A percentile compares a stretch with the other conserved stretches of the same genome.
These are phyloP conservation scores for Pythium grandisporangium DNA, from an alignment of 352 stramenopile genomes.

Conservation along the genomic window DNA sequence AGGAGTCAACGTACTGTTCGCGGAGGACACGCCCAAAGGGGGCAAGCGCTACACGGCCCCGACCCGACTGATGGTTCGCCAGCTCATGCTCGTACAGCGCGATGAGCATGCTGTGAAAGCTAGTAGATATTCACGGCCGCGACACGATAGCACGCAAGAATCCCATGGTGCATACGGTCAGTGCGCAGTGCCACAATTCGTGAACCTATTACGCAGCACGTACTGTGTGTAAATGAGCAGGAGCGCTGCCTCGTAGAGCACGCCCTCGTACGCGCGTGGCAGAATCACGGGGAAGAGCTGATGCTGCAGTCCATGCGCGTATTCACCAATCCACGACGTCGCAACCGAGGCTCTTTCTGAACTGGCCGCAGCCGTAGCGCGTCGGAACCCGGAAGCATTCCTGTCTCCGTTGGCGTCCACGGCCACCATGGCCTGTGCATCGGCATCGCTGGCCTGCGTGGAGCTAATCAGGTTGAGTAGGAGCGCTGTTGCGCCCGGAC, in stretches of 20 bases:
- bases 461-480: constrained; percentile 58
- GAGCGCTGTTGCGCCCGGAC: constrained; percentile 33
- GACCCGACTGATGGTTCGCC: constrained; percentile 6
- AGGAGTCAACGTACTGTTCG: constrained; percentile 35
- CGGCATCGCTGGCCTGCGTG: constrained; percentile 21
- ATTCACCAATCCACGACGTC: constrained; percentile 52
- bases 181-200: too few relatives aligned
- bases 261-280: constrained; percentile 24
- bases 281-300: constrained; percentile 42
- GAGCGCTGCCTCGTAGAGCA: constrained; percentile 24
- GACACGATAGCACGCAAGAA: background rate
- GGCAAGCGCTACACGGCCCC: constrained; percentile 18
- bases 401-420: too few relatives aligned
- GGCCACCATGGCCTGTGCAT: too few relatives aligned
- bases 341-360: too few relatives aligned
- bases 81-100: constrained; percentile 35
- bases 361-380: too few relatives aligned
- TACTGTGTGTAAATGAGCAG: constrained; percentile 34
- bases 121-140: constrained; percentile 2
- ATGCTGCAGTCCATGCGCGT: constrained; percentile 37
- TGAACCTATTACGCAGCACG: constrained; percentile 1
- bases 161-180: too few relatives aligned
- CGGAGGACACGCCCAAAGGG: constrained; percentile 28
- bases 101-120: constrained; percentile 33
- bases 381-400: too few relatives aligned